These are phyloP conservation scores for Candida maris DNA, from an alignment of 805 yeast genomes.

Conservation along the genomic window DNA sequence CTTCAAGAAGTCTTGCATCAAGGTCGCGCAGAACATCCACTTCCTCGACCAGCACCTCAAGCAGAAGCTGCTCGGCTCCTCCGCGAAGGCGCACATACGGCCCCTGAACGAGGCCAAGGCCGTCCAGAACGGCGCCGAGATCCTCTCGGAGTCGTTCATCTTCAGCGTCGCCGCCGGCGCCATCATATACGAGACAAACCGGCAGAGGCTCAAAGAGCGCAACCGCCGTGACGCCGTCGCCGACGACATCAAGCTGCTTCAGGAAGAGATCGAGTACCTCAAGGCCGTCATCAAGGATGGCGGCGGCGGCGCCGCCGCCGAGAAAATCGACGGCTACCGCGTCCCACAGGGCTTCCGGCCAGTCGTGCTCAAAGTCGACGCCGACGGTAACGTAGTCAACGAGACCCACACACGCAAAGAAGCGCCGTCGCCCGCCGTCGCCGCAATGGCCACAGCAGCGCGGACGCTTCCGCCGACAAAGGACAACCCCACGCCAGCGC, in stretches of 20 bases:
- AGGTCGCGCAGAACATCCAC: constrained; percentile 70
- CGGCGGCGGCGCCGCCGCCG: constrained; percentile 32
- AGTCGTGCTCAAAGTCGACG: constrained; percentile 37
- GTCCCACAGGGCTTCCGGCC: constrained; percentile 49
- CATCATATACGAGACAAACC: constrained; percentile 65
- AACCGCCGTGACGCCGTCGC: constrained; percentile 59
- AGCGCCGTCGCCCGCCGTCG: not conserved
- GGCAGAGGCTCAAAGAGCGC: constrained; percentile 62
- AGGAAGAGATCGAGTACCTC: constrained; percentile 62
- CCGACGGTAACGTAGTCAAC: constrained; percentile 15
- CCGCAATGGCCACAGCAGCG: not conserved
- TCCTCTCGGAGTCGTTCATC: constrained; percentile 71
- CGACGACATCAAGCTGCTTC: constrained; percentile 69
- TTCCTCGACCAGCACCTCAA: constrained; percentile 60
- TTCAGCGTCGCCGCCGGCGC: constrained; percentile 78
- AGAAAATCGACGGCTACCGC: constrained; percentile 43
- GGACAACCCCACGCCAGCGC: not conserved
- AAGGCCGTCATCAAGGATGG: constrained; percentile 39
- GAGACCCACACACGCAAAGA: no score
- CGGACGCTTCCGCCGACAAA: not conserved
- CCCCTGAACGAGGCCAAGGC: constrained; percentile 83
- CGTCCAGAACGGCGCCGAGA: constrained; percentile 75
- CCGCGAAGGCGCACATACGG: constrained; percentile 48
- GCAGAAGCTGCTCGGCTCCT: constrained; percentile 54
- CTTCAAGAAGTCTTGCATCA: constrained; percentile 61